phyloP scores from a whole-genome alignment of 2,329 filamentous ascomycete genomes.

The Fusarium tricinctum region DNA sequence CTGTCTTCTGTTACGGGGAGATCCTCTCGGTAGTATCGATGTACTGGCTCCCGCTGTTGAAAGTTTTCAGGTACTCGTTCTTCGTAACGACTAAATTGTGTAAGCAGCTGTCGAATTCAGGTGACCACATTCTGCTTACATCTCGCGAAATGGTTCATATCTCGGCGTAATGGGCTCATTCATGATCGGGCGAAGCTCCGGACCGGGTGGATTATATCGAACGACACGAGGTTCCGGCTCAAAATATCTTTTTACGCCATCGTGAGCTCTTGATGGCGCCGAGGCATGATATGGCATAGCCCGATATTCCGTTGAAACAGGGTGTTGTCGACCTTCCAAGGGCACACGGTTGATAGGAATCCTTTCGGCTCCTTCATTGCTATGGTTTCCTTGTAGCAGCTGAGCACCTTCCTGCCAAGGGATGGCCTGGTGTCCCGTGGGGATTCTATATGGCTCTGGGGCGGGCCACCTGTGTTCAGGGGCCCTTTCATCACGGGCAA shows the following conservation, averaged over 20 bases:
- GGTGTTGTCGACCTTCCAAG: constrained; percentile 21
- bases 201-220: constrained; percentile 19
- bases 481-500: constrained; percentile 21
- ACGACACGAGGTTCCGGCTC: constrained; percentile 23
- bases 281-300: constrained; percentile 15
- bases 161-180: constrained; percentile 20
- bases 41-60: constrained; percentile 31
- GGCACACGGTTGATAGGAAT: constrained; percentile 36
- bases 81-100: constrained; percentile 31
- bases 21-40: constrained; percentile 37
- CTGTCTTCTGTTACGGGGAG: constrained; percentile 26
- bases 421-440: constrained; percentile 38
- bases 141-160: constrained; percentile 43
- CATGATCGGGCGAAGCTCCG: constrained; percentile 33
- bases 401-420: constrained; percentile 43
- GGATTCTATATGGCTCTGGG: constrained; percentile 24
- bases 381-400: constrained; percentile 36
- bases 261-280: constrained; percentile 11
- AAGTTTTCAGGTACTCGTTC: constrained; percentile 18
- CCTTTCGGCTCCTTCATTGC: constrained; percentile 38
- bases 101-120: constrained; percentile 29
- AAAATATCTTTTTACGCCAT: constrained; percentile 14
- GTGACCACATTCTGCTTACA: constrained; percentile 40
- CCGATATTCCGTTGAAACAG: constrained; percentile 27
- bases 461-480: constrained; percentile 33